A percentile compares a stretch with the other conserved stretches of the same genome.
phyloP scores from a whole-genome alignment of 495 filamentous ascomycete genomes.

The Penicillium verhagenii region DNA sequence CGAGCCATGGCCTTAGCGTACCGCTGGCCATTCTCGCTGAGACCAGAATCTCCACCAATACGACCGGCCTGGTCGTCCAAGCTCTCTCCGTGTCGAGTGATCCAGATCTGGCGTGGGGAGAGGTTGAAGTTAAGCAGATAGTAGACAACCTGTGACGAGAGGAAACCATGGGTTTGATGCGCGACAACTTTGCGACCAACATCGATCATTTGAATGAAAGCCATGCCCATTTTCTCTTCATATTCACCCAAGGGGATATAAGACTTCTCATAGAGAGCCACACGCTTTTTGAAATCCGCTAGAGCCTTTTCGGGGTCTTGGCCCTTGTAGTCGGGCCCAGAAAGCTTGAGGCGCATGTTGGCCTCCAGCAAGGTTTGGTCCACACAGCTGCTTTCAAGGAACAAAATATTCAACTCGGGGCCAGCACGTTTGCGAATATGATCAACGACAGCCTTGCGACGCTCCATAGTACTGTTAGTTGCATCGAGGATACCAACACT shows the following conservation, averaged over 20 bases:
- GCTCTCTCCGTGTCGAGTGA: slow-evolving; percentile 90
- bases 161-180: slow-evolving; percentile 85
- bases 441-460: slow-evolving; percentile 78
- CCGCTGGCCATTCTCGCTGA: slow-evolving; percentile 69
- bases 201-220: slow-evolving; percentile 96
- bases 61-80: slow-evolving; percentile 74
- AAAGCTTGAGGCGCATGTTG: slow-evolving; percentile 98
- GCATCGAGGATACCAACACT: slow-evolving; percentile 98
- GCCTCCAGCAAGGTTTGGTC: slow-evolving; percentile 81
- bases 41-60: slow-evolving; percentile 80
- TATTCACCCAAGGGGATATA: slow-evolving; percentile 90
- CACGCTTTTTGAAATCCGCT: slow-evolving; percentile 87
- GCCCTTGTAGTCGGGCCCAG: slow-evolving; percentile 91
- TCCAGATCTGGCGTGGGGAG: slow-evolving; percentile 94
- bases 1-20: slow-evolving; percentile 72
- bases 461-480: slow-evolving; percentile 89
- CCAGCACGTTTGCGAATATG: slow-evolving; percentile 81
- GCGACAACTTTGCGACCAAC: slow-evolving; percentile 92
- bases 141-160: slow-evolving; percentile 84
- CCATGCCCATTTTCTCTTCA: slow-evolving; percentile 84
- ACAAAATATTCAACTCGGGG: slow-evolving; percentile 81
- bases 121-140: slow-evolving; percentile 96
- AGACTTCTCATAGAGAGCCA: slow-evolving; percentile 88
- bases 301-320: slow-evolving; percentile 83
- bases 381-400: slow-evolving; percentile 90